Base-by-base conservation (phyloP, 2,329 filamentous ascomycete species). In the Emmonsiellopsis sp. region DNA sequence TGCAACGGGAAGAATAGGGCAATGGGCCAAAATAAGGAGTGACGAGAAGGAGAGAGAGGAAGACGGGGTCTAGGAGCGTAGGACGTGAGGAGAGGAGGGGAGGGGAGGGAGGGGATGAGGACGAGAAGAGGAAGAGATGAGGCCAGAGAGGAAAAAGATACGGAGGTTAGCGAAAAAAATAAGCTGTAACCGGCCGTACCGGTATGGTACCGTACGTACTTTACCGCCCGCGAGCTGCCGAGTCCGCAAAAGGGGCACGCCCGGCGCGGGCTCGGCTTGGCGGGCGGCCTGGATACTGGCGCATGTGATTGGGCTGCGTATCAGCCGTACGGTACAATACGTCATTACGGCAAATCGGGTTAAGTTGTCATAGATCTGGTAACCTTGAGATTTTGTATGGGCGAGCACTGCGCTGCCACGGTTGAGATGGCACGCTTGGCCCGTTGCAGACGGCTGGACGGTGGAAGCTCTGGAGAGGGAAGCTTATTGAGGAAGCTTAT, bases 1-100 rank as follows among this genome's bases (percentile, higher is more conserved):
- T 31, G 32, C 6, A 27, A 17, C 10, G 2, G 14, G 32, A 33
- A 11, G 17, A 44, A 44, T 43, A 52, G 33, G 32, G 10, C 37
- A 36, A 37, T 47, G 34, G 34, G 11, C 46, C 6, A 14, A 36
- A 39, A 27, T n/a, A 44, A 46, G 44, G 46, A 47, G 44, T 42
- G 53, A 42, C 17, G 49, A 47, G 55, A 52, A 55, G 49, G 33
- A 37, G 44, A 34, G 6, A 37, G 42, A 51, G 48, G 45, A 32
- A 43, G 17, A 47, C 27, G 49, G 40, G 2, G 31, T 39, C 11
- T 45, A 39, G 21, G 40, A 21, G 10, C 9, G 14, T 46, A 31
- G 33, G 31, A 49, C 39, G 45, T 11, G 51, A 53, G 45, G 49
- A 42, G 31, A 49, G 42, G 44, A 46, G 51, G 42, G 48, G 48